phyloP scores from a whole-genome alignment of 176 grass and related monocot species.

The Metroxylon sagu region DNA sequence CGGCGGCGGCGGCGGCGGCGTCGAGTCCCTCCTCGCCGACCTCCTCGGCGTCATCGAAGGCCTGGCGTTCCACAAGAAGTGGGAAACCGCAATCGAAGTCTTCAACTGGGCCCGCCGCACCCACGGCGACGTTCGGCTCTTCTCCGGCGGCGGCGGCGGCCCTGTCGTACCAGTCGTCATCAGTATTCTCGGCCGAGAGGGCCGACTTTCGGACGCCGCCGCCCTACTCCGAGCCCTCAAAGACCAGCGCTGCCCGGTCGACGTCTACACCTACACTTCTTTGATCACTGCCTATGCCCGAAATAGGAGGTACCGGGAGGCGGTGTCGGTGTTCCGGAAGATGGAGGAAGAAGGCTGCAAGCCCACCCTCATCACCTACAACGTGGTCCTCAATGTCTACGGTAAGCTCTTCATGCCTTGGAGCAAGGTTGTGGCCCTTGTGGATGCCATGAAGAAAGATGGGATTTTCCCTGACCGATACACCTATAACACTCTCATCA shows the following conservation, averaged over 20 bases:
- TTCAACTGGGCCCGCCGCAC: slow-evolving; percentile 48
- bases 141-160: slow-evolving; percentile 31
- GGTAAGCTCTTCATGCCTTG: slow-evolving; percentile 62
- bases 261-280: slow-evolving; percentile 49
- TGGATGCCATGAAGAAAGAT: slow-evolving; percentile 57
- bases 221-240: slow-evolving; percentile 32
- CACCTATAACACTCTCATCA: slow-evolving; percentile 85
- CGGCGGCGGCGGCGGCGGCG: too few species aligned
- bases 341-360: slow-evolving; percentile 44
- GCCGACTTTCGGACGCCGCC: slow-evolving; percentile 42
- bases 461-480: slow-evolving; percentile 53
- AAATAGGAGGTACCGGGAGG: slow-evolving; percentile 49
- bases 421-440: slow-evolving; percentile 52
- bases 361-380: slow-evolving; percentile 77
- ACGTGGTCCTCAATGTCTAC: slow-evolving; percentile 85
- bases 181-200: slow-evolving; percentile 43
- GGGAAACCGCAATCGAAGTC: slow-evolving; percentile 31
- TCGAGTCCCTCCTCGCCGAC: slow-evolving; percentile 22
- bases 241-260: slow-evolving; percentile 10
- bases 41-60: slow-evolving; percentile 35
- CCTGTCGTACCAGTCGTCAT: slow-evolving; percentile 38
- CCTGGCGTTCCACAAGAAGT: slow-evolving; percentile 40
- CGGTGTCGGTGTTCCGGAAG: slow-evolving; percentile 43
- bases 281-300: slow-evolving; percentile 58
- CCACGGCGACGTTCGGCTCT: slow-evolving; percentile 35